Evolutionary conservation across 176 grass and related monocot species (phyloP).

Genomic region (Alopecurus myosuroides): DNA sequence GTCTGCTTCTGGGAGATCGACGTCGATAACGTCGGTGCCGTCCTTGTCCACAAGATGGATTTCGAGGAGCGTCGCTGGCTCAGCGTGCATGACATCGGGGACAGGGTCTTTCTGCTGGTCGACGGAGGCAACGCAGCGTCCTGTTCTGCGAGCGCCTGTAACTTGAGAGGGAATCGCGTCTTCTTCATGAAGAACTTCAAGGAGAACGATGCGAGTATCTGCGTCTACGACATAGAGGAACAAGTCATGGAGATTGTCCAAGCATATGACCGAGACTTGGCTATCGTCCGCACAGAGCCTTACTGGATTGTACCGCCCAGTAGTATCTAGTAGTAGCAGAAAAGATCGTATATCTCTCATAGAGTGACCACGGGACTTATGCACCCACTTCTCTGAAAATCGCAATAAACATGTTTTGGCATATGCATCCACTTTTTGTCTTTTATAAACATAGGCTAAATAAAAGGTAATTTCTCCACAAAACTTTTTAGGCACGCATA

Average conservation of each 20-base stretch:
- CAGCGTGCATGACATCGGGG: background rate
- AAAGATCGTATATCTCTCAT: no score
- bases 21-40: background rate
- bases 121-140: background rate
- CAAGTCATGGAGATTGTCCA: background rate
- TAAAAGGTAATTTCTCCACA: no score
- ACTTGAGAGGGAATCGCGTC: background rate
- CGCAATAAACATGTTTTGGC: no score
- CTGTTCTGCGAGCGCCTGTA: background rate
- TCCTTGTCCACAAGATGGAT: constrained; percentile 2
- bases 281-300: background rate
- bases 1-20: background rate
- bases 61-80: background rate
- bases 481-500: no score
- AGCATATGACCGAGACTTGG: background rate
- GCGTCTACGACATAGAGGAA: background rate
- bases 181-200: background rate
- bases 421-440: no score
- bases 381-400: no score
- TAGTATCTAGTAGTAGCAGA: background rate
- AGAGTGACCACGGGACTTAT: no score
- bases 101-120: background rate
- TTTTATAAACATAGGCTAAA: no score
- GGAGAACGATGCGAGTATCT: background rate
- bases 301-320: background rate